phyloP scores from a whole-genome alignment of 441 rosid genomes.

The Erodium chrysanthum region DNA sequence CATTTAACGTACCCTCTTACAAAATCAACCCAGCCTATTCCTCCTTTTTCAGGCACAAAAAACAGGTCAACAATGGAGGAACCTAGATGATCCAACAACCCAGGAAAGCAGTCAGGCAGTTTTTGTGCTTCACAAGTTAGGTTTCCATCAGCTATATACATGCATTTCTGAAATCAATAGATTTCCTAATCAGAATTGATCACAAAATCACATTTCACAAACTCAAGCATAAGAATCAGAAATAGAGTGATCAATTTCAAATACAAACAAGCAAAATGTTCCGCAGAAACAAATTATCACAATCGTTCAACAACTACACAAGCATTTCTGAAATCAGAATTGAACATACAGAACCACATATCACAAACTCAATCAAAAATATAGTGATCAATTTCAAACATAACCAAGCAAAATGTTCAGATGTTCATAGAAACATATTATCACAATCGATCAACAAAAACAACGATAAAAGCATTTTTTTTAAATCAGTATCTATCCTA shows the following conservation, averaged over 20 bases:
- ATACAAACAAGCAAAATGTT: too few species aligned
- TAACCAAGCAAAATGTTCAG: too few species aligned
- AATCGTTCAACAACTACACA: too few species aligned
- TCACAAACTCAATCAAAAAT: background rate
- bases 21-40: conserved; percentile 61
- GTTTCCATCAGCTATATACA: conserved; percentile 33
- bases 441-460: too few species aligned
- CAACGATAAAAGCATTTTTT: too few species aligned
- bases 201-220: background rate
- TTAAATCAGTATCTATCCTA: too few species aligned
- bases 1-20: conserved; percentile 61
- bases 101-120: conserved; percentile 34
- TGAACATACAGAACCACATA: too few species aligned
- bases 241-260: background rate
- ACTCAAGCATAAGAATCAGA: background rate
- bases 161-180: conserved; percentile 42
- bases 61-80: conserved; percentile 49
- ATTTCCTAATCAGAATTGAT: background rate
- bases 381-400: background rate
- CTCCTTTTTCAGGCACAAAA: conserved; percentile 43
- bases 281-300: too few species aligned
- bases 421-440: too few species aligned
- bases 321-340: too few species aligned
- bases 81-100: conserved; percentile 45
- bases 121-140: conserved; percentile 32